These are phyloP conservation scores for Bonia amplexicaulis DNA, from an alignment of 176 grass and related monocot genomes.

Conservation along the genomic window DNA sequence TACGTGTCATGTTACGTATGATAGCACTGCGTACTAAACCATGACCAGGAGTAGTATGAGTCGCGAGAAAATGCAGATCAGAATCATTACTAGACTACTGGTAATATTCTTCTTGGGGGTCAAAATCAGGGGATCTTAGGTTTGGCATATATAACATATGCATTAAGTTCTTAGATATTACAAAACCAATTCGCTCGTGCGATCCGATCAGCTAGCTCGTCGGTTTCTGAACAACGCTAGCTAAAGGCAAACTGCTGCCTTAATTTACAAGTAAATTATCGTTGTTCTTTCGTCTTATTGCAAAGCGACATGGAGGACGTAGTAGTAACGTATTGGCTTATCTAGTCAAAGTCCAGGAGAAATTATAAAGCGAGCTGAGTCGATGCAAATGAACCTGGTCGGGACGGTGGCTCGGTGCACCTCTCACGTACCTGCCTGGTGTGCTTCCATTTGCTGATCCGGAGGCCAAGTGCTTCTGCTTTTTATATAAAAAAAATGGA, in stretches of 20 bases:
- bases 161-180: neutral
- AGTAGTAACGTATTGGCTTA: neutral
- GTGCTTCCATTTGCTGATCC: constrained; percentile 8
- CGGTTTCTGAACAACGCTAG: neutral
- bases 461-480: constrained; percentile 15
- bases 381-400: constrained; percentile 14
- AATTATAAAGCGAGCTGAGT: neutral
- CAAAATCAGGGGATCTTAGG: neutral
- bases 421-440: neutral
- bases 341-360: neutral
- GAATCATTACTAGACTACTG: too few species aligned
- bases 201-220: neutral
- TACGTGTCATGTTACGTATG: neutral
- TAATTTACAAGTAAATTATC: neutral
- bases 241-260: neutral
- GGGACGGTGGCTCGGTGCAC: neutral
- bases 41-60: too few species aligned
- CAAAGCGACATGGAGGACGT: neutral
- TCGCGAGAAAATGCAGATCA: too few species aligned
- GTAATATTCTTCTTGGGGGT: neutral
- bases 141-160: neutral
- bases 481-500: neutral
- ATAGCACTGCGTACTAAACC: neutral
- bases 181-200: neutral
- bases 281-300: neutral